Evolutionary conservation across 2,329 filamentous ascomycete genomes (phyloP).

Genomic region (Trichophyton verrucosum): DNA sequence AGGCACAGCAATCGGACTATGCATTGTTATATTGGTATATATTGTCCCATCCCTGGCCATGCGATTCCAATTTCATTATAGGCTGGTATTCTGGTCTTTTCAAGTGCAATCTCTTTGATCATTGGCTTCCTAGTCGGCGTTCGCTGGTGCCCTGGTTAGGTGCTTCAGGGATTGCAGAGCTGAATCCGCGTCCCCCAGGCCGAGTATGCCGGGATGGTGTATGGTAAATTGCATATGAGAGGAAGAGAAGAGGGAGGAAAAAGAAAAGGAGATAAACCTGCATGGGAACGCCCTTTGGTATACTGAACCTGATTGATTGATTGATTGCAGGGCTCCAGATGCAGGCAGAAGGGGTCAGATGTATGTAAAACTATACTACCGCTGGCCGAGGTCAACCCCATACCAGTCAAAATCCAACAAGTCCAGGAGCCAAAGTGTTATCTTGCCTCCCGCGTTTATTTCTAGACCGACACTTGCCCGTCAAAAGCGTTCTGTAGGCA

Average conservation of each 20-base stretch:
- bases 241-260: not conserved
- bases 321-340: too few relatives aligned
- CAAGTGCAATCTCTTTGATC: not conserved
- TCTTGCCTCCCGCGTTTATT: not conserved
- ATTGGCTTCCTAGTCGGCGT: not conserved
- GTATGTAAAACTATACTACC: not conserved
- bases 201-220: not conserved
- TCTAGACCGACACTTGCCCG: not conserved
- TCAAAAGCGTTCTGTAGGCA: not conserved
- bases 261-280: not conserved
- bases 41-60: not conserved
- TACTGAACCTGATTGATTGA: not conserved
- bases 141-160: not conserved
- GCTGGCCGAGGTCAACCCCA: not conserved
- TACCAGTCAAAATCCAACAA: not conserved
- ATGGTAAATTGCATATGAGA: too few relatives aligned
- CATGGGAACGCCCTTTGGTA: not conserved
- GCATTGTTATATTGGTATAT: not conserved
- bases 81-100: not conserved
- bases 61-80: not conserved
- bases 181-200: not conserved
- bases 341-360: too few relatives aligned
- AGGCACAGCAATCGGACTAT: not conserved
- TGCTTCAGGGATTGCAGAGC: not conserved
- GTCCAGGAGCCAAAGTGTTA: not conserved